Evolutionary conservation across 2,329 filamentous ascomycete species (phyloP).

Genomic region (Septoria linicola): DNA sequence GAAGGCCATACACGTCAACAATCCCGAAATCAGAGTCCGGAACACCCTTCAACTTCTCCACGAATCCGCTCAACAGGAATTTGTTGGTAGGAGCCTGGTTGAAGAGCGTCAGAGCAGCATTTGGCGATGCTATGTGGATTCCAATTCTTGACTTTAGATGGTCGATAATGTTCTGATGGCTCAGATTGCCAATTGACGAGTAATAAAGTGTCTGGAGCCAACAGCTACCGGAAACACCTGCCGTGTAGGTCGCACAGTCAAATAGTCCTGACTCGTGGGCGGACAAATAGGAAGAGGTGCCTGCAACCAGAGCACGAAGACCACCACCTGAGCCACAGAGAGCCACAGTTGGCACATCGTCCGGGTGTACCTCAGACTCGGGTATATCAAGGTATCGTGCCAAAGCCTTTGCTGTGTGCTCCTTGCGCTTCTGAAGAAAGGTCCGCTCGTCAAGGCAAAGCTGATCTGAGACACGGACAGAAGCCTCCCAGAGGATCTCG

Average conservation of each 20-base stretch:
- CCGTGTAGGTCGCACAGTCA: slow-evolving; percentile 91
- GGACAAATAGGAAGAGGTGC: slow-evolving; percentile 81
- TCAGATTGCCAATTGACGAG: slow-evolving; percentile 70
- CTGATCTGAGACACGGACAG: slow-evolving; percentile 75
- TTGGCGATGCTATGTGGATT: slow-evolving; percentile 90
- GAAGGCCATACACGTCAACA: slow-evolving; percentile 87
- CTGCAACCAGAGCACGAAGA: slow-evolving; percentile 82
- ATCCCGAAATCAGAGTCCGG: slow-evolving; percentile 79
- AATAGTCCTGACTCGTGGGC: slow-evolving; percentile 84
- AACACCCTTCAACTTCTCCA: slow-evolving; percentile 88
- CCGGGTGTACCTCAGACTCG: slow-evolving; percentile 79
- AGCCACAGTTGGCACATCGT: slow-evolving; percentile 90
- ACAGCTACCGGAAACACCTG: slow-evolving; percentile 92
- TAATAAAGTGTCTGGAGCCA: slow-evolving; percentile 91
- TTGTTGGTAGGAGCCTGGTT: slow-evolving; percentile 93
- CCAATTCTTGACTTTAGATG: slow-evolving; percentile 84
- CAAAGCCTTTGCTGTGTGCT: slow-evolving; percentile 68
- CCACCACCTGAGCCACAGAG: slow-evolving; percentile 94
- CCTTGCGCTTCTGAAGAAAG: slow-evolving; percentile 68
- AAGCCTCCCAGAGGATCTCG: slow-evolving; percentile 79
- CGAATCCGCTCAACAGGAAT: slow-evolving; percentile 78
- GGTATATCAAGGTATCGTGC: slow-evolving; percentile 78
- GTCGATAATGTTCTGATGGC: slow-evolving; percentile 68
- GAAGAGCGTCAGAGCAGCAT: slow-evolving; percentile 74
- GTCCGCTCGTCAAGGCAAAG: slow-evolving; percentile 80